Evolutionary conservation across 306 rosid species (phyloP).

Genomic region (Dalbergia cochinchinensis): DNA sequence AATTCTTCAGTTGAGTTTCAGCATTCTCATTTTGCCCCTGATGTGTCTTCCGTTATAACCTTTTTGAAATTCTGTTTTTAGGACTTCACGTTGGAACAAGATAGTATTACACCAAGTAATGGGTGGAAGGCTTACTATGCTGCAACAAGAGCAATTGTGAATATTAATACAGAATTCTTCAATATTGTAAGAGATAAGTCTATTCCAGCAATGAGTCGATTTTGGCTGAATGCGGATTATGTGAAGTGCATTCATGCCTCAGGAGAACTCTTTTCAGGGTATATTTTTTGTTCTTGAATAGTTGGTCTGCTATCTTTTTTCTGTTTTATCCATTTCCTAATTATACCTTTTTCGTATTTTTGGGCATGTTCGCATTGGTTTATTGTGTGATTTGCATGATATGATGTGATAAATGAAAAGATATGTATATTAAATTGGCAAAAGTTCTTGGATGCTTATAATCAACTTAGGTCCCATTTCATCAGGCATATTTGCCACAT

Average conservation of each 20-base stretch:
- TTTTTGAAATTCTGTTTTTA: constrained; percentile 48
- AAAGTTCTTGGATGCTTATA: constrained; percentile 11
- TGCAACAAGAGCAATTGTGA: constrained; percentile 91
- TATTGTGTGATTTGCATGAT: constrained; percentile 25
- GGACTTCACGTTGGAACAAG: constrained; percentile 98
- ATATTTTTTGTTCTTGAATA: constrained; percentile 42
- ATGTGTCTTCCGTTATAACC: constrained; percentile 27
- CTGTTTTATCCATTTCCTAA: background rate
- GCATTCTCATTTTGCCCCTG: constrained; percentile 4
- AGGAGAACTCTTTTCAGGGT: constrained; percentile 96
- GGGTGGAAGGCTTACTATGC: constrained; percentile 99
- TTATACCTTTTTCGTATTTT: background rate
- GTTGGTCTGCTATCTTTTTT: constrained; percentile 16
- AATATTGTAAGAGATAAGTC: constrained; percentile 83
- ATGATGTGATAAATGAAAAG: constrained; percentile 6
- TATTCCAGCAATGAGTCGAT: constrained; percentile 79
- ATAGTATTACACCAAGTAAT: constrained; percentile 72
- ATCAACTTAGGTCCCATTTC: constrained; percentile 27
- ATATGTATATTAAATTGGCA: background rate
- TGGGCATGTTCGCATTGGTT: constrained; percentile 14
- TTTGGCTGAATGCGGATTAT: constrained; percentile 95
- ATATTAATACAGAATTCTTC: constrained; percentile 83
- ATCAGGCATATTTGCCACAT: constrained; percentile 22
- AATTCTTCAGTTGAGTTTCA: constrained; percentile 1
- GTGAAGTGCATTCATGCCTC: constrained; percentile 95